Percentiles rank a stretch among this genome's conserved stretches.
phyloP scores from a whole-genome alignment of 2,329 filamentous ascomycete genomes.

The Sclerotinia glacialis region DNA sequence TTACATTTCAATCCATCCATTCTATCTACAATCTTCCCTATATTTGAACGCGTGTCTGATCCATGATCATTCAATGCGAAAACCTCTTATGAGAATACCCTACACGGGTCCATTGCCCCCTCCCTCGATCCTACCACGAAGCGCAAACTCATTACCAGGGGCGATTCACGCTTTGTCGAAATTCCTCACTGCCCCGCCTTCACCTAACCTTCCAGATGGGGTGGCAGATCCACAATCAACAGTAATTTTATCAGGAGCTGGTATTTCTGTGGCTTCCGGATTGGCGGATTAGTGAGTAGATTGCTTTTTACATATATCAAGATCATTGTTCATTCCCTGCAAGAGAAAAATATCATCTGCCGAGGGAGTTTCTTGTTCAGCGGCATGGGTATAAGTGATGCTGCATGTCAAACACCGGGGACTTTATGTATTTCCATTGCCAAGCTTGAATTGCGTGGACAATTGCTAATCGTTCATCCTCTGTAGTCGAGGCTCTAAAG shows the following conservation, averaged over 20 bases:
- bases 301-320: neutral
- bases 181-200: conserved; percentile 67
- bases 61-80: conserved; percentile 51
- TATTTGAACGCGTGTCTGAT: conserved; percentile 10
- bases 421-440: neutral
- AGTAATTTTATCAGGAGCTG: conserved; percentile 74
- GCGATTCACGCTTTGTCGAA: conserved; percentile 73
- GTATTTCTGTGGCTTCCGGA: conserved; percentile 89
- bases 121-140: conserved; percentile 70
- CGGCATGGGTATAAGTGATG: neutral
- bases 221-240: conserved; percentile 47
- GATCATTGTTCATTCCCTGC: neutral
- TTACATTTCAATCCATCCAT: neutral
- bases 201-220: conserved; percentile 45
- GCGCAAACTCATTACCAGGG: conserved; percentile 66
- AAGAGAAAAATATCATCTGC: neutral
- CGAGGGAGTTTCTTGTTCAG: neutral
- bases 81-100: conserved; percentile 80
- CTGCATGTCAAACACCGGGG: neutral
- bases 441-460: conserved; percentile 6
- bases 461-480: conserved; percentile 10
- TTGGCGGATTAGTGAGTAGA: conserved; percentile 77
- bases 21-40: neutral
- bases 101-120: conserved; percentile 80
- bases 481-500: conserved; percentile 60